phyloP scores from a whole-genome alignment of 768 basidiomycete species.

The Lenzites betulinus region DNA sequence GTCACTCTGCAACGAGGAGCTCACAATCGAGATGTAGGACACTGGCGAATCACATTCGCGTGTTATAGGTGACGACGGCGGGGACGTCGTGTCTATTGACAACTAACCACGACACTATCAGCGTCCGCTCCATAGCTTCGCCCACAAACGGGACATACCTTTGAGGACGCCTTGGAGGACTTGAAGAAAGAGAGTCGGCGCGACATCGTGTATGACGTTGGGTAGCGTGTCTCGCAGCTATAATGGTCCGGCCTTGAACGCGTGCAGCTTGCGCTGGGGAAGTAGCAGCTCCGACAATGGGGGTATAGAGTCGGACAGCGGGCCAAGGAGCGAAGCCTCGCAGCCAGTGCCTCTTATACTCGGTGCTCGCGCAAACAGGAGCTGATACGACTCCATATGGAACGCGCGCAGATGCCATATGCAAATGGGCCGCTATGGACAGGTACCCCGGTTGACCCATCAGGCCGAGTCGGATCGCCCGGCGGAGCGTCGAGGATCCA shows the following conservation, averaged over 20 bases:
- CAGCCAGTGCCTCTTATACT: conserved; percentile 1
- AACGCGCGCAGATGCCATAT: background rate
- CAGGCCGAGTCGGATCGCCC: conserved; percentile 16
- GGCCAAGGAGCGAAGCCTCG: background rate
- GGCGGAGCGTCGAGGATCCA: background rate
- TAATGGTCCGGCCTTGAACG: background rate
- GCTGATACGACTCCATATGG: background rate
- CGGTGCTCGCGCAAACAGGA: background rate
- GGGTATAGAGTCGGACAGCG: conserved; percentile 6
- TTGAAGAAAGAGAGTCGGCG: conserved; percentile 14
- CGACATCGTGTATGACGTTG: background rate
- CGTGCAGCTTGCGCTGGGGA: background rate
- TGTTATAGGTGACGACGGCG: conserved; percentile 7
- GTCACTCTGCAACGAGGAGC: background rate
- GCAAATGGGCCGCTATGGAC: background rate
- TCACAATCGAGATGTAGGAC: conserved; percentile 13
- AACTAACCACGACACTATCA: background rate
- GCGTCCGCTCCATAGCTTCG: background rate
- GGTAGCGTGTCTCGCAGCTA: background rate
- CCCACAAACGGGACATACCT: background rate
- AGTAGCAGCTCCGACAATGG: background rate
- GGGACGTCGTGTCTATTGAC: conserved; percentile 2
- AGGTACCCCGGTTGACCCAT: conserved; percentile 5
- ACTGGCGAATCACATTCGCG: conserved; percentile 12
- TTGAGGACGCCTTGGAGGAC: conserved; percentile 7